A percentile compares a stretch with the other conserved stretches of the same genome.
phyloP scores from a whole-genome alignment of 345 rosid species.

The Citrus sp. region DNA sequence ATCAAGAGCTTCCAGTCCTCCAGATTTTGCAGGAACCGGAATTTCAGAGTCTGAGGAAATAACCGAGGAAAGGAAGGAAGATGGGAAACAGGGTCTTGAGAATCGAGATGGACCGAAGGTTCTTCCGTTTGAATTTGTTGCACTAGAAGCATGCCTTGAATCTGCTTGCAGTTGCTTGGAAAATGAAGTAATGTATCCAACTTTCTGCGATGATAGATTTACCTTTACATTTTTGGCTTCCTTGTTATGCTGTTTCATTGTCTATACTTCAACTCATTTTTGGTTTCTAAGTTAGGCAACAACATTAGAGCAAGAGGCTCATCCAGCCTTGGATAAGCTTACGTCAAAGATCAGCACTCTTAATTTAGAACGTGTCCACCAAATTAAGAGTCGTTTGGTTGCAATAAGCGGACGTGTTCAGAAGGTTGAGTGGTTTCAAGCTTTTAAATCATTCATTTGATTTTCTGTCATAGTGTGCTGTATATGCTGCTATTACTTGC shows the following conservation, averaged over 20 bases:
- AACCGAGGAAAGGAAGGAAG: slow-evolving; percentile 41
- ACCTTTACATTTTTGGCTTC: neutral
- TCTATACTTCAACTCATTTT: neutral
- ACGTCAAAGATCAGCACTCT: slow-evolving; percentile 73
- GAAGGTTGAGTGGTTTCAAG: slow-evolving; percentile 39
- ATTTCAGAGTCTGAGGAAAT: slow-evolving; percentile 27
- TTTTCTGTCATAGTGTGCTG: neutral
- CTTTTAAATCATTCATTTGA: neutral
- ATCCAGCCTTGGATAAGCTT: slow-evolving; percentile 64
- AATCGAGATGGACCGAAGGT: slow-evolving; percentile 52
- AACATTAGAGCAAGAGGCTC: slow-evolving; percentile 61
- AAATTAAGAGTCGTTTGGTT: slow-evolving; percentile 64
- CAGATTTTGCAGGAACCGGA: slow-evolving; percentile 22
- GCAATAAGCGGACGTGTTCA: slow-evolving; percentile 68
- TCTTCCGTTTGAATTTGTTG: slow-evolving; percentile 70
- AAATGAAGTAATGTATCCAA: slow-evolving; percentile 41
- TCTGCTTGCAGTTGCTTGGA: slow-evolving; percentile 67
- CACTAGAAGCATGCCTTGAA: slow-evolving; percentile 68
- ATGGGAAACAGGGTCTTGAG: slow-evolving; percentile 56
- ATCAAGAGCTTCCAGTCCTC: slow-evolving; percentile 26
- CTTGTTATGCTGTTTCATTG: neutral
- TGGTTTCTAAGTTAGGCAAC: slow-evolving; percentile 38
- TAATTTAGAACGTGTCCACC: slow-evolving; percentile 65
- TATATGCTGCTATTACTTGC: neutral
- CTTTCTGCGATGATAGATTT: neutral